phyloP scores from a whole-genome alignment of 805 yeast genomes.

The Candida patagonica region DNA sequence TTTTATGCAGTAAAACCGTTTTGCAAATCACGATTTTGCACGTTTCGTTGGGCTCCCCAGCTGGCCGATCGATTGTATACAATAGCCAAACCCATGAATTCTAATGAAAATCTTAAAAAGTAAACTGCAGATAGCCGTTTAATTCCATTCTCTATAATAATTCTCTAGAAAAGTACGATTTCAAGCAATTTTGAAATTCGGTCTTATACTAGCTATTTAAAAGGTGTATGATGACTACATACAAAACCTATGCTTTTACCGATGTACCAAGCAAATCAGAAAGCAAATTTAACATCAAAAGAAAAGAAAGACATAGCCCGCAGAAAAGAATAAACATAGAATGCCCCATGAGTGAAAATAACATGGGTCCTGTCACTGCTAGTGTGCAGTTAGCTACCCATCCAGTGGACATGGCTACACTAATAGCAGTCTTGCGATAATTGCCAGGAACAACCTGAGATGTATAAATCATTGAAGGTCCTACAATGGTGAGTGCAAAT shows the following conservation, averaged over 20 bases:
- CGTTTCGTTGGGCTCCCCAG: no score
- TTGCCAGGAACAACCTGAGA: slow-evolving; percentile 7
- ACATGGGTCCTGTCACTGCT: slow-evolving; percentile 4
- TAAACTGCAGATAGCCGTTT: no score
- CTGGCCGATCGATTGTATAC: no score
- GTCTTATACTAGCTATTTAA: no score
- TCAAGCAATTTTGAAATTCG: no score
- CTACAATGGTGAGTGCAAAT: slow-evolving; percentile 6
- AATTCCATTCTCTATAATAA: no score
- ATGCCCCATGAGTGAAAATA: slow-evolving; percentile 4
- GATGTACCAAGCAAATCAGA: background rate
- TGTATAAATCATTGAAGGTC: slow-evolving; percentile 10
- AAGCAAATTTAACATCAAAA: background rate
- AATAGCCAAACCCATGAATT: no score
- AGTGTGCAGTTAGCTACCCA: slow-evolving; percentile 7
- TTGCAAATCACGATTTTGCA: no score
- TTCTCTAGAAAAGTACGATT: no score
- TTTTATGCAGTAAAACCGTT: no score
- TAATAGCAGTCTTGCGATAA: slow-evolving; percentile 6
- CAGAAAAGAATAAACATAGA: slow-evolving; percentile 6
- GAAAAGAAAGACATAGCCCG: background rate
- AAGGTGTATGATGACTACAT: background rate
- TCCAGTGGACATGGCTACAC: slow-evolving; percentile 5
- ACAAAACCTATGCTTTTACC: background rate
- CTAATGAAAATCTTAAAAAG: no score